phyloP scores from a whole-genome alignment of 1,284 basidiomycete genomes.

The Heterobasidion occidentale region DNA sequence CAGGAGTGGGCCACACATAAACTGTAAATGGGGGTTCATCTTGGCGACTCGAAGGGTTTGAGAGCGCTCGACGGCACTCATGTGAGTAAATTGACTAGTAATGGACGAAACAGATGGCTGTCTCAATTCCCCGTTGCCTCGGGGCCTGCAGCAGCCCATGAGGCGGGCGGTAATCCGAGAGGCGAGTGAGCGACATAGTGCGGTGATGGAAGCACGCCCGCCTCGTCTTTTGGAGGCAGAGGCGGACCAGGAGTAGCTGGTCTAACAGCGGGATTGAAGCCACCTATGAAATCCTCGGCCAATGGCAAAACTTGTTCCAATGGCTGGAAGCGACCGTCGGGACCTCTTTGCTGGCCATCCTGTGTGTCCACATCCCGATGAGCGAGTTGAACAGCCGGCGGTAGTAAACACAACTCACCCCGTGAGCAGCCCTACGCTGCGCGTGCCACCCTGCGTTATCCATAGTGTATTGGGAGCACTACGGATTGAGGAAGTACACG shows the following conservation, averaged over 20 bases:
- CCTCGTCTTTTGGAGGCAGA: conserved; percentile 29
- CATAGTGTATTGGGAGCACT: conserved; percentile 29
- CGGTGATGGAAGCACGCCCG: background rate
- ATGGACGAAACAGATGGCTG: conserved; percentile 6
- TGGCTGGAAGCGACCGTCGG: conserved; percentile 44
- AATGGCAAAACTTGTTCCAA: conserved; percentile 52
- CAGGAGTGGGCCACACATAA: conserved; percentile 85
- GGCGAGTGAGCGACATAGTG: background rate
- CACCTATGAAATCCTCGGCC: conserved; percentile 49
- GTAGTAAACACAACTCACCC: conserved; percentile 5
- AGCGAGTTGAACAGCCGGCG: background rate
- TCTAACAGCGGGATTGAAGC: conserved; percentile 24
- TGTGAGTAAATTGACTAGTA: conserved; percentile 33
- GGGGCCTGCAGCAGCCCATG: background rate
- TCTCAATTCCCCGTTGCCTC: conserved; percentile 3
- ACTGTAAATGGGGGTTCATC: conserved; percentile 67
- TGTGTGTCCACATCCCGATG: conserved; percentile 16
- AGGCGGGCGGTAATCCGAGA: background rate
- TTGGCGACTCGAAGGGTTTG: conserved; percentile 43
- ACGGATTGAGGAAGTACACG: too few relatives aligned
- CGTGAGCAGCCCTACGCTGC: conserved; percentile 23
- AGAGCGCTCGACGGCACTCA: conserved; percentile 61
- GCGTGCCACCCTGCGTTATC: conserved; percentile 68
- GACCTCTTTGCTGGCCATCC: conserved; percentile 41
- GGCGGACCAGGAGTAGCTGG: conserved; percentile 20